Evolutionary conservation across 352 stramenopile species (phyloP), one percentile per base, ranked within the genome.

Genomic region (Pilasporangium apinafurcum): DNA sequence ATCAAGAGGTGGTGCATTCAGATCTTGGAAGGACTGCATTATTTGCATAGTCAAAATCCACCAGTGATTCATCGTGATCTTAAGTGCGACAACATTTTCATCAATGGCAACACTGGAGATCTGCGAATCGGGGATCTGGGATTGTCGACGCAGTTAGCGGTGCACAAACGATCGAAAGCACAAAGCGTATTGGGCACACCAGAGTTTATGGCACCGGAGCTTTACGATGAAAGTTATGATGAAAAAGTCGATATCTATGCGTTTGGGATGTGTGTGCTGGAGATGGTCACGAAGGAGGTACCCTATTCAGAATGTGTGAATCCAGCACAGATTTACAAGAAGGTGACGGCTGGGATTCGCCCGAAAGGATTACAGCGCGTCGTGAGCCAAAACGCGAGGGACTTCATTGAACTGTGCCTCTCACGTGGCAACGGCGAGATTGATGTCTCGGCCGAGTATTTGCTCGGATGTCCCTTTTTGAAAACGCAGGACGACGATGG

Each of bases 201-300:
- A 5, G 97, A 99, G 63, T 99, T 99, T 57, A 99, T 99, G 97
- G 96, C 97, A 2, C 96, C 97, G 0, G 97, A 99, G 59, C 77
- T 99, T 22, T 99, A 99, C 60, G 96, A 98, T 43, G 95, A 99
- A 61, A 94, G 71, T 40, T 99, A 99, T 60, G 92, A 98, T 48
- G 94, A 98, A 58, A 99, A 98, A 56, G 92, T 92, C 21, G 80
- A 95, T 39, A 86, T 99, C 47, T 99, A 99, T 59, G 96, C 97
- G 14, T 99, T 99, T 70, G 97, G 96, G 22, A 99, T 99, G 96
- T 98, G 96, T 59, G 86, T 99, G 29, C 65, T 99, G 26, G 97
- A 99, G 74, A 99, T 99, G 79, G 95, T 99, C 55, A 99, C 96
- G 8, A 97, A 98, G 60, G 95, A 99, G 55, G 91, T 98, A 29